These are phyloP conservation scores for Clonostachys solani DNA, from an alignment of 2,329 filamentous ascomycete species.

Conservation along the genomic window DNA sequence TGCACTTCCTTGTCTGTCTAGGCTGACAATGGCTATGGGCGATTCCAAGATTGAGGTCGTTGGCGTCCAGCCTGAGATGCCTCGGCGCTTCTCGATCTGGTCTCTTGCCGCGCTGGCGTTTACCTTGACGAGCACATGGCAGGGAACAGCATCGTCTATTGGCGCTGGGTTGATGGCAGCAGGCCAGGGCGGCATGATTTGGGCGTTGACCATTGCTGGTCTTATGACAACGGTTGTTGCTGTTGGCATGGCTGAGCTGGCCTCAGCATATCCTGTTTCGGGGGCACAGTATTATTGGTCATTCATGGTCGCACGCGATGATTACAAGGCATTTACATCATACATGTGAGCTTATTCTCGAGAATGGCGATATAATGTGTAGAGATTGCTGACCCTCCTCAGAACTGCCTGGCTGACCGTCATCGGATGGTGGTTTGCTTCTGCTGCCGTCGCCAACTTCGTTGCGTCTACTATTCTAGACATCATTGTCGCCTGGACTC, in stretches of 20 bases:
- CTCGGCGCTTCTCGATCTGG: slow-evolving; percentile 12
- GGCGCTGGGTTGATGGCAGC: slow-evolving; percentile 10
- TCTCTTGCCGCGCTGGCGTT: slow-evolving; percentile 10
- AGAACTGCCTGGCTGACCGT: too few species aligned
- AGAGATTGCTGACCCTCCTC: too few species aligned
- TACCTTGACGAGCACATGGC: slow-evolving; percentile 13
- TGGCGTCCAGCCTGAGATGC: slow-evolving; percentile 13
- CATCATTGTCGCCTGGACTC: not conserved
- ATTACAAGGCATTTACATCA: too few species aligned
- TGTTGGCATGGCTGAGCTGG: too few species aligned
- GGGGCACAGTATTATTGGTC: not conserved
- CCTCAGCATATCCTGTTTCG: too few species aligned
- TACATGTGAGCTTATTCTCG: too few species aligned
- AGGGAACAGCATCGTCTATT: slow-evolving; percentile 11
- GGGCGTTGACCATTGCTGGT: slow-evolving; percentile 6
- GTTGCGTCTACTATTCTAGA: not conserved
- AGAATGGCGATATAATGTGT: too few species aligned
- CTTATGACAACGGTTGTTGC: not conserved
- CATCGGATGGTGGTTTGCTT: too few species aligned
- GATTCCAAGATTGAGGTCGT: slow-evolving; percentile 5
- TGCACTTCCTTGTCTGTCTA: too few species aligned
- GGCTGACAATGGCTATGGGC: too few species aligned
- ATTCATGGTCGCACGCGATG: too few species aligned
- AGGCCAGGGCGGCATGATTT: slow-evolving; percentile 8
- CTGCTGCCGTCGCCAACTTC: too few species aligned